These are phyloP conservation scores for Pezicula radicicola DNA, from an alignment of 2,329 filamentous ascomycete genomes.

Conservation along the genomic window DNA sequence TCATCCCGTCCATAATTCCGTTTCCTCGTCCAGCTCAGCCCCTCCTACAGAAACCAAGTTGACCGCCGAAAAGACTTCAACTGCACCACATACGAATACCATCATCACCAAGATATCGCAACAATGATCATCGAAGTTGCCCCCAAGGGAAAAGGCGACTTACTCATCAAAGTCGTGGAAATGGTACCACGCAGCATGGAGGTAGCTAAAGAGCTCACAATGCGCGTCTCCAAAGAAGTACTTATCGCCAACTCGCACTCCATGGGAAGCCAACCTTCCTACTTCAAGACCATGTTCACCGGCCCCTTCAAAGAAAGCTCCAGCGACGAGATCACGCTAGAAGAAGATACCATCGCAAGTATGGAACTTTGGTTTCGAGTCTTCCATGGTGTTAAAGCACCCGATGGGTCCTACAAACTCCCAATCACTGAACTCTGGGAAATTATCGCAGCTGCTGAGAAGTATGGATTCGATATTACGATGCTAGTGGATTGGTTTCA, in stretches of 20 bases:
- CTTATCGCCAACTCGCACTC: conserved; percentile 3
- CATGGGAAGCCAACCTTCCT: background rate
- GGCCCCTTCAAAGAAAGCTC: conserved; percentile 1
- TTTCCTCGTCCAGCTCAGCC: too few relatives aligned
- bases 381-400: conserved; percentile 8
- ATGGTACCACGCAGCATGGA: too few relatives aligned
- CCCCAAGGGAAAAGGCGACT: too few relatives aligned
- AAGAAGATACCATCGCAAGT: conserved; percentile 8
- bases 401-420: conserved; percentile 2
- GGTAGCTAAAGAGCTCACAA: background rate
- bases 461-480: conserved; percentile 2
- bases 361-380: conserved; percentile 12
- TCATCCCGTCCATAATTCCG: too few relatives aligned
- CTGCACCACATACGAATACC: too few relatives aligned
- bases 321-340: conserved; percentile 3
- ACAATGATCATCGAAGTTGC: too few relatives aligned
- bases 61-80: too few relatives aligned
- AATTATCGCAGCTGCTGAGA: conserved; percentile 6
- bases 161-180: too few relatives aligned
- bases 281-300: conserved; percentile 4
- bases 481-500: conserved; percentile 9
- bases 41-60: too few relatives aligned
- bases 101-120: too few relatives aligned
- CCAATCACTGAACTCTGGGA: conserved; percentile 7
- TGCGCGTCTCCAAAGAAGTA: conserved; percentile 8